Evolutionary conservation across 352 stramenopile species (phyloP), one percentile per base, ranked within the genome.

Genomic region (Globisporangium cystogenes): DNA sequence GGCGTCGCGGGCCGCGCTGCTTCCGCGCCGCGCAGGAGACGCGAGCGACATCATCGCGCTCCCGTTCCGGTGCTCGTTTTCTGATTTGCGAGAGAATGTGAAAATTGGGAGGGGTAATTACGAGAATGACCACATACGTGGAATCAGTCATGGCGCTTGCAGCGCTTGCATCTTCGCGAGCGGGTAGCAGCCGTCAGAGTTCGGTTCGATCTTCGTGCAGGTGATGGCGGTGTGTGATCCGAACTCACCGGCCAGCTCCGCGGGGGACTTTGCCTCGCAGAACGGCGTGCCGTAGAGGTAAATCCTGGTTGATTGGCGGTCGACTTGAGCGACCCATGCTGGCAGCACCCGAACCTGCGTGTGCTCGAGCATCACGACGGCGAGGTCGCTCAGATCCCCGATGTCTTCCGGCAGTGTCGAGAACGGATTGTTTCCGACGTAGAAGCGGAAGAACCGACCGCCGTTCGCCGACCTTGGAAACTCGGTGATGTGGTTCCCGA

Each of bases 41-140:
- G 40, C 40, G n/a, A 46, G 40, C 20, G 40, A 10, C 40, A 46
- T 46, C 40, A 46, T 46, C 15, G 37, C 21, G 27, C 27, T 31
- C 27, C 7, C 27, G 3, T 10, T 14, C 37, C 21, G 11, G 7
- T 43, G n/a, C 1, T 18, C 16, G 2, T 43, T 14, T 11, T 43
- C 37, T 43, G 37, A 10, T 23, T 21, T 7, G 20, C 37, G n/a
- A 20, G 21, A 43, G 37, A 43, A 43, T 20, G 37, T 2, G 7
- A 31, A 31, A 31, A 31, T 31, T 7, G 7, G 27, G 27, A 31
- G 27, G 27, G 27, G 7, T 31, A 31, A 31, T 31, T 31, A 7
- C 27, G 27, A 7, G 27, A 43, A 16, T 16, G 37, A n/a, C 10
- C 37, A 12, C 11, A 43, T 43, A 24, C 4, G 8, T 11, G 20